Evolutionary conservation across 257 asterid genomes (phyloP).

Genomic region (Perilla frutescens): DNA sequence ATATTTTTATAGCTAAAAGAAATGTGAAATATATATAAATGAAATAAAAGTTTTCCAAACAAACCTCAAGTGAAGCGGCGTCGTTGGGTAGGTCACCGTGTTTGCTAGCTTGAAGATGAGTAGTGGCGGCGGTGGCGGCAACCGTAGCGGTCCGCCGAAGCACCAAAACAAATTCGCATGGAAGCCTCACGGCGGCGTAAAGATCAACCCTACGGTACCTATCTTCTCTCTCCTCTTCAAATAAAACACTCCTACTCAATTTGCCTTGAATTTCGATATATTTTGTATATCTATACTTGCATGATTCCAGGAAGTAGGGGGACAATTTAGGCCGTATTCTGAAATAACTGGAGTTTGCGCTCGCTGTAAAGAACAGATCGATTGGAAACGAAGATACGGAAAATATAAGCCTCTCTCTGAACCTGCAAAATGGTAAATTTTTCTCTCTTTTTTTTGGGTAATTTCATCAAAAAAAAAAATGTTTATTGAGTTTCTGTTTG

Average conservation of each 20-base stretch:
- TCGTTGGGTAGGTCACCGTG: too few relatives aligned
- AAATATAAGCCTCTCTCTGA: conserved; percentile 81
- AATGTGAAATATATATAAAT: too few relatives aligned
- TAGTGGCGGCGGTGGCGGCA: conserved; percentile 44
- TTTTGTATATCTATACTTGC: neutral
- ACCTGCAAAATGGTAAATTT: conserved; percentile 83
- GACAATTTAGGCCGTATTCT: conserved; percentile 70
- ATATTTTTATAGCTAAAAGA: too few relatives aligned
- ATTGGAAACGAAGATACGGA: conserved; percentile 92
- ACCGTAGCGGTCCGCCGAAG: conserved; percentile 75
- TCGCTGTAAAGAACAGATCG: conserved; percentile 91
- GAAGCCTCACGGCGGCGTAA: conserved; percentile 73
- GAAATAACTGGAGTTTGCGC: conserved; percentile 88
- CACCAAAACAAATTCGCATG: conserved; percentile 87
- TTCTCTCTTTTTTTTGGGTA: neutral
- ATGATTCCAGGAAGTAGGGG: conserved; percentile 78
- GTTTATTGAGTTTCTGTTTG: neutral
- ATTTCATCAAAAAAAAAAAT: neutral
- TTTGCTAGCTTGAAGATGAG: conserved; percentile 43
- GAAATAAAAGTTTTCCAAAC: too few relatives aligned
- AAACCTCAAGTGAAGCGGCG: too few relatives aligned
- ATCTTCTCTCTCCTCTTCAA: neutral
- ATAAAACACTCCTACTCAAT: neutral
- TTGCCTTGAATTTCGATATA: neutral
- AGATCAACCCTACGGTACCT: conserved; percentile 79